Conservation (phyloP, 2,329 filamentous ascomycete genomes). For the Ilyonectria sp. region DNA sequence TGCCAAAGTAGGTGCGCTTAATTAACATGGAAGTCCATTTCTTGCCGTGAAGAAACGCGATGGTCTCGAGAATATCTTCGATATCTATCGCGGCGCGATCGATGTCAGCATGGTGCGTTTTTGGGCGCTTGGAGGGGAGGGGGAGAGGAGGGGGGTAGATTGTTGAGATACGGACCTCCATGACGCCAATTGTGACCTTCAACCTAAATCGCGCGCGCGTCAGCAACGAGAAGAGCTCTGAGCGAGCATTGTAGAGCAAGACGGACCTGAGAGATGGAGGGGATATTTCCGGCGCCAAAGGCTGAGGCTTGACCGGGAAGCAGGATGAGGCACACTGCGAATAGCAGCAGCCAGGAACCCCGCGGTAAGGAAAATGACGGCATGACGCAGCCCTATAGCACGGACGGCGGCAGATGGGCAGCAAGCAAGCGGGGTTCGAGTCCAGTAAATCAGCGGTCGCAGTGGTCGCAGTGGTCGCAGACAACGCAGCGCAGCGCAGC, state of each 20-base stretch:
- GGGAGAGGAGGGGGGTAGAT: conserved; percentile 22
- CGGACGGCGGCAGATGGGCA: conserved; percentile 9
- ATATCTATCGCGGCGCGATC: conserved; percentile 68
- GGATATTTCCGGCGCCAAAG: conserved; percentile 81
- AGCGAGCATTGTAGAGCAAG: not conserved
- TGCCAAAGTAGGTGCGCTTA: conserved; percentile 86
- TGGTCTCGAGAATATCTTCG: conserved; percentile 84
- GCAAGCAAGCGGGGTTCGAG: conserved; percentile 34
- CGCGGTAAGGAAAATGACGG: conserved; percentile 62
- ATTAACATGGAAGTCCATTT: conserved; percentile 89
- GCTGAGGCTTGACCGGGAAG: conserved; percentile 71
- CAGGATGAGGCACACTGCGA: conserved; percentile 66
- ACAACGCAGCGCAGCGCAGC: conserved; percentile 8
- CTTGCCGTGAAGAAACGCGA: conserved; percentile 84
- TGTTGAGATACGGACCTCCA: conserved; percentile 63
- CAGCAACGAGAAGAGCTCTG: conserved; percentile 2
- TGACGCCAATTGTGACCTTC: conserved; percentile 81
- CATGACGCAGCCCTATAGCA: conserved; percentile 58
- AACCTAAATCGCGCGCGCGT: conserved; percentile 61
- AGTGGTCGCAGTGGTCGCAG: conserved; percentile 7
- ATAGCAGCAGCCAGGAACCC: conserved; percentile 66
- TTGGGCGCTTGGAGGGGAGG: conserved; percentile 1
- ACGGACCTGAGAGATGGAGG: conserved; percentile 69
- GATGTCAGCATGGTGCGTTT: conserved; percentile 32
- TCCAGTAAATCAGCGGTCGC: conserved; percentile 4